Base-by-base conservation (phyloP, 352 stramenopile genomes). In the Thalassiosira exigua region DNA sequence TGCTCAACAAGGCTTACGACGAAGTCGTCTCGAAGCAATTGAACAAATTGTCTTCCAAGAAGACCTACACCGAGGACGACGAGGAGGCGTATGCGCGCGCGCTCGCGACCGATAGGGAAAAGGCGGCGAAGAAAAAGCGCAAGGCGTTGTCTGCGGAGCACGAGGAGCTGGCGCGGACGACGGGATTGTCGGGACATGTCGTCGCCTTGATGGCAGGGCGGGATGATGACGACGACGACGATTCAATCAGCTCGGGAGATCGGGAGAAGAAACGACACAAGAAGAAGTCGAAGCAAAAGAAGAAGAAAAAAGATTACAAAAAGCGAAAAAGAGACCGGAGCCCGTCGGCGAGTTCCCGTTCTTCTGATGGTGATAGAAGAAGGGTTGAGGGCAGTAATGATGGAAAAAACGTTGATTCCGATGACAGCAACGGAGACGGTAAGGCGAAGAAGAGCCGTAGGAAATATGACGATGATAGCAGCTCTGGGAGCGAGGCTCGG, bases 1-100 rank as follows among this genome's bases (percentile, higher is more conserved):
- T 88, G 0, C 56, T 88, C n/a, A 68, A 88, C 42, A 41, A 68
- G 33, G 81, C 81, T 1, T 88, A 83, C 54, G 70, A 85, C 42
- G 26, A 65, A 12, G 72, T 88, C 11, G 69, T 88, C 48, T 54
- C 22, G 27, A 59, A 67, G 17, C 69, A 84, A 58, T 57, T 88
- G 24, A 57, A 69, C 22, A 88, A 88, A 52, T 22, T 88, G 3
- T 48, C 68, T 17, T 68, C 76, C 12, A 62, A 61, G 32, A 85
- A 81, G 39, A 76, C 75, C 19, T 77, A 78, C 57, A 81, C 76
- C 7, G 59, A 79, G 58, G 60, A 88, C 33, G 67, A 85, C 46
- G 81, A 88, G 64, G 67, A 85, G 48, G 75, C 59, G 0, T 88
- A 88, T 36, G 60, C 53, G 46, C 53, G 57, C 73, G 69, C 70